These are phyloP conservation scores for Hypoxylon cercidicola DNA, from an alignment of 495 filamentous ascomycete species.

Conservation along the genomic window DNA sequence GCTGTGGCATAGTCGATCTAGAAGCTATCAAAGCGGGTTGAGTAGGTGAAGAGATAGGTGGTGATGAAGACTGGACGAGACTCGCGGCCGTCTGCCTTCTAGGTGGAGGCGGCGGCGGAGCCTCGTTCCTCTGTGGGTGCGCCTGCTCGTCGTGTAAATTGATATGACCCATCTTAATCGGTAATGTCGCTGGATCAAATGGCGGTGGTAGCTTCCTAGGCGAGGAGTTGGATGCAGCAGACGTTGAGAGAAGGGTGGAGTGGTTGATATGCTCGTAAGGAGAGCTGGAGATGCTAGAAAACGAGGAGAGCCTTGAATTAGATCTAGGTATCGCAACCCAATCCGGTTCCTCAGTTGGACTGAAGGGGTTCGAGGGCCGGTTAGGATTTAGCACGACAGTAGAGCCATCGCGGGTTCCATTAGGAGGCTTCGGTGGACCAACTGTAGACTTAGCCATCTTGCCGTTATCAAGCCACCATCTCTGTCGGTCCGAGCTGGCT, in stretches of 20 bases:
- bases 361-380: constrained; percentile 85
- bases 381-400: constrained; percentile 73
- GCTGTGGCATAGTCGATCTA: constrained; percentile 9
- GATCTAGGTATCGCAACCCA: constrained; percentile 74
- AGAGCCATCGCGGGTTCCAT: constrained; percentile 44
- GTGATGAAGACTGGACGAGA: constrained; percentile 34
- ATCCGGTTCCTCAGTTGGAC: constrained; percentile 71
- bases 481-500: constrained; percentile 86
- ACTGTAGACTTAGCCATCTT: constrained; percentile 78
- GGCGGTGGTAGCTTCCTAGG: constrained; percentile 65
- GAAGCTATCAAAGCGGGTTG: constrained; percentile 18
- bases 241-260: constrained; percentile 55
- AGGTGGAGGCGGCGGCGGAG: constrained; percentile 61
- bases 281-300: constrained; percentile 57
- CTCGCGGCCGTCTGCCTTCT: constrained; percentile 52
- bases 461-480: constrained; percentile 95
- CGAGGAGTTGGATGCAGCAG: constrained; percentile 50
- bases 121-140: constrained; percentile 38
- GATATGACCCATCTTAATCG: constrained; percentile 52
- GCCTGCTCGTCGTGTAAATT: constrained; percentile 49
- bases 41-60: constrained; percentile 10
- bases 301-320: constrained; percentile 56
- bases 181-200: constrained; percentile 59
- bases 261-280: constrained; percentile 60
- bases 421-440: constrained; percentile 65